A percentile compares a stretch with the other conserved stretches of the same genome.
phyloP scores from a whole-genome alignment of 345 rosid species.

The Ceriops decandra region DNA sequence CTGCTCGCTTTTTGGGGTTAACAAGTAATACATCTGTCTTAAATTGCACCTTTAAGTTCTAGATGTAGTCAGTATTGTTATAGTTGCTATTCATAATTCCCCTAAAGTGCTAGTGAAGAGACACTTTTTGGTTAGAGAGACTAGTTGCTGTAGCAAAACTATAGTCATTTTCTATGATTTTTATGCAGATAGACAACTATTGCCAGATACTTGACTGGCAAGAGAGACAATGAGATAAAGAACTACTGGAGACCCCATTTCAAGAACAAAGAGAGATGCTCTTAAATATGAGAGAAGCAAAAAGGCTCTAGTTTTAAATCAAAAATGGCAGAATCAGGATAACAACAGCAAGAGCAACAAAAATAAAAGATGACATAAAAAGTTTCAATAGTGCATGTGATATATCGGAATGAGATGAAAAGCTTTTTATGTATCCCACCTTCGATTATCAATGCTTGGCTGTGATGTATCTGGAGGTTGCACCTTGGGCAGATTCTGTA shows the following conservation, averaged over 20 bases:
- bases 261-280: neutral
- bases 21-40: no score
- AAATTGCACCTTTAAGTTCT: no score
- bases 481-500: neutral
- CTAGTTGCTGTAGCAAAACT: neutral
- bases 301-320: neutral
- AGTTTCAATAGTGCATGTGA: no score
- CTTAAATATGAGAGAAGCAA: neutral
- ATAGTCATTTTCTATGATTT: neutral
- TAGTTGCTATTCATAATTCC: no score
- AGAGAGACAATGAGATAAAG: neutral
- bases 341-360: neutral
- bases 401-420: neutral
- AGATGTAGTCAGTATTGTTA: no score
- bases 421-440: neutral
- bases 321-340: neutral
- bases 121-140: neutral
- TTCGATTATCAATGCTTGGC: neutral
- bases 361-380: neutral
- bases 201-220: neutral
- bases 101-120: neutral
- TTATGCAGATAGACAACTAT: neutral
- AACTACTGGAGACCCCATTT: neutral
- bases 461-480: neutral
- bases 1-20: no score